phyloP scores from a whole-genome alignment of 768 basidiomycete genomes.

The Collybiopsis luxurians region DNA sequence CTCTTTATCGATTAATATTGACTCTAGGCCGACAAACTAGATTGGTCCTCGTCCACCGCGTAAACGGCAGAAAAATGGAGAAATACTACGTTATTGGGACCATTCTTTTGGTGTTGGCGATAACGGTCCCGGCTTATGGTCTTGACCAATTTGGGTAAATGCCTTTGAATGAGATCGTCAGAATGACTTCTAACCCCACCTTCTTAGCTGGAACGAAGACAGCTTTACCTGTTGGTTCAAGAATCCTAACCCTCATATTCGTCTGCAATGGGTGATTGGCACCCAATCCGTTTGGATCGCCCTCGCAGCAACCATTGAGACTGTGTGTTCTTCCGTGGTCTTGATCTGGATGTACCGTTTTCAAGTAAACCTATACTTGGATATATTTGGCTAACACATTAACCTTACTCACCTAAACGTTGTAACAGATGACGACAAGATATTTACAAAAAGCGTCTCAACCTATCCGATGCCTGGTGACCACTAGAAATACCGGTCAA shows the following conservation, averaged over 20 bases:
- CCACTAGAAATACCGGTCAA: not conserved
- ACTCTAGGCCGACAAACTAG: slow-evolving; percentile 5
- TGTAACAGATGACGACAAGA: not conserved
- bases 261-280: slow-evolving; percentile 22
- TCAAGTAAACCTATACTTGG: slow-evolving; percentile 12
- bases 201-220: slow-evolving; percentile 16
- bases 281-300: too few species aligned
- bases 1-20: too few species aligned
- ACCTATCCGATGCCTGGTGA: not conserved
- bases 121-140: slow-evolving; percentile 19
- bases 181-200: not conserved
- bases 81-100: slow-evolving; percentile 23
- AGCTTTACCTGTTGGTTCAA: slow-evolving; percentile 21
- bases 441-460: not conserved
- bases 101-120: slow-evolving; percentile 11
- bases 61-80: slow-evolving; percentile 24
- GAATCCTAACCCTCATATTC: slow-evolving; percentile 10
- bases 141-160: slow-evolving; percentile 21
- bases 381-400: too few species aligned
- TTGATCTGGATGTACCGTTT: slow-evolving; percentile 17
- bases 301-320: slow-evolving; percentile 19
- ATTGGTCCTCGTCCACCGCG: slow-evolving; percentile 21
- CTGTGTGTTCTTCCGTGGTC: slow-evolving; percentile 14
- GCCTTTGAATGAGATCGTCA: not conserved
- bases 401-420: too few species aligned